Evolutionary conservation across 441 rosid genomes (phyloP).

Genomic region (Aleurites moluccanus): DNA sequence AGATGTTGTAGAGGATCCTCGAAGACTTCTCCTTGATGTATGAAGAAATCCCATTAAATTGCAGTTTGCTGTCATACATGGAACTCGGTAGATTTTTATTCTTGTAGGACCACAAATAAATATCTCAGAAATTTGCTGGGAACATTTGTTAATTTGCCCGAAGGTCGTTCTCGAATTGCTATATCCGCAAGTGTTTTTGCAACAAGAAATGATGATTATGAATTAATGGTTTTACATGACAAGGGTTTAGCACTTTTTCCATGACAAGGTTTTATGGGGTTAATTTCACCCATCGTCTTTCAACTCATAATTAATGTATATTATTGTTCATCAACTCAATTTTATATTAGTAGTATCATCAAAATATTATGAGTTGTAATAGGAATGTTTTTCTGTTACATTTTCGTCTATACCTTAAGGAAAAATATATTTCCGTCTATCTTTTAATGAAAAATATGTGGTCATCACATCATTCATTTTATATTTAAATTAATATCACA

Average conservation of each 20-base stretch:
- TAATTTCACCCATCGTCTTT: too few relatives aligned
- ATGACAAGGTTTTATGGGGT: too few relatives aligned
- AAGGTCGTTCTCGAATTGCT: not conserved
- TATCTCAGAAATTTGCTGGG: constrained; percentile 9
- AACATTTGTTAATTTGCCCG: not conserved
- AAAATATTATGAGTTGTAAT: too few relatives aligned
- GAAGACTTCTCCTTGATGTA: constrained; percentile 76
- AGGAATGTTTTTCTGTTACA: too few relatives aligned
- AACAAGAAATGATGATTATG: not conserved
- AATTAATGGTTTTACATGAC: not conserved
- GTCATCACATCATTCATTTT: too few relatives aligned
- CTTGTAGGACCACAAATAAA: not conserved
- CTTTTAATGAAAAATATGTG: too few relatives aligned
- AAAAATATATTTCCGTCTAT: too few relatives aligned
- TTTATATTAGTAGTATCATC: too few relatives aligned
- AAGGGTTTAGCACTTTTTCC: not conserved
- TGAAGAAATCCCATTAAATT: constrained; percentile 25
- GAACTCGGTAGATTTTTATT: not conserved
- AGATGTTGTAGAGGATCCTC: constrained; percentile 86
- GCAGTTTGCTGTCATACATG: not conserved
- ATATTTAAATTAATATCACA: too few relatives aligned
- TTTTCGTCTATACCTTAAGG: too few relatives aligned
- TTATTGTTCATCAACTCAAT: too few relatives aligned
- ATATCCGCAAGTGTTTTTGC: not conserved
- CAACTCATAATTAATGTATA: too few relatives aligned